Percentiles rank a stretch among this genome's conserved stretches.
Evolutionary conservation across 2,329 filamentous ascomycete genomes (phyloP).

Genomic region (Neonectria magnoliae): DNA sequence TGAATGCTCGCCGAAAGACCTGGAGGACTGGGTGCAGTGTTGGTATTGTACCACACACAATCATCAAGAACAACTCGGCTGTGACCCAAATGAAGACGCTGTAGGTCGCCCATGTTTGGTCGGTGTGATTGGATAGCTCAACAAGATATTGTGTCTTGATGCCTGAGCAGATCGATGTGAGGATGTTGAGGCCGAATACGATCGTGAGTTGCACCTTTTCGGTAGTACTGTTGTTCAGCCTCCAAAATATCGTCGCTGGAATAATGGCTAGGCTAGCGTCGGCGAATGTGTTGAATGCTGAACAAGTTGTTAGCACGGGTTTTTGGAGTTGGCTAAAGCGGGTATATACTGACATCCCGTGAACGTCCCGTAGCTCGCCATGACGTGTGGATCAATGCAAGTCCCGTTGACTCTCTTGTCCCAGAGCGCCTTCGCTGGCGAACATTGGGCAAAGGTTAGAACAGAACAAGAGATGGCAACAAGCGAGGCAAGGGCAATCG

Average conservation of each 20-base stretch:
- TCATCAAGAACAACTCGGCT: constrained; percentile 38
- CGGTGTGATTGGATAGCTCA: constrained; percentile 32
- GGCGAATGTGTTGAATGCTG: constrained; percentile 37
- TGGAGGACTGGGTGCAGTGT: constrained; percentile 29
- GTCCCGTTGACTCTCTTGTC: not conserved
- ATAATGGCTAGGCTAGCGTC: constrained; percentile 37
- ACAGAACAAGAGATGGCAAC: constrained; percentile 34
- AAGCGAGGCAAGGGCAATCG: constrained; percentile 27
- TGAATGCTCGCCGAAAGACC: not conserved
- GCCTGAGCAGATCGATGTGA: constrained; percentile 38
- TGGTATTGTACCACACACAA: constrained; percentile 35
- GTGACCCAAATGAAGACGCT: constrained; percentile 38
- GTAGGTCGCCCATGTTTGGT: constrained; percentile 37
- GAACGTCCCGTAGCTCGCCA: not conserved
- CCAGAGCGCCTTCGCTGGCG: constrained; percentile 21
- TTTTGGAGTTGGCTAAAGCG: too few species aligned
- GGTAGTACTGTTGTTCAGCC: constrained; percentile 80
- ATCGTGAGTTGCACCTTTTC: constrained; percentile 74
- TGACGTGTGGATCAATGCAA: not conserved
- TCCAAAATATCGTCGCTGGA: constrained; percentile 62
- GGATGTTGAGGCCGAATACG: constrained; percentile 37
- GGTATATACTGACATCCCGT: not conserved
- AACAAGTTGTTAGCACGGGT: not conserved
- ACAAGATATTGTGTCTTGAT: constrained; percentile 39
- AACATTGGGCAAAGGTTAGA: constrained; percentile 36